phyloP scores from a whole-genome alignment of 331 rosid genomes.

The Rhamnella rubrinervis region DNA sequence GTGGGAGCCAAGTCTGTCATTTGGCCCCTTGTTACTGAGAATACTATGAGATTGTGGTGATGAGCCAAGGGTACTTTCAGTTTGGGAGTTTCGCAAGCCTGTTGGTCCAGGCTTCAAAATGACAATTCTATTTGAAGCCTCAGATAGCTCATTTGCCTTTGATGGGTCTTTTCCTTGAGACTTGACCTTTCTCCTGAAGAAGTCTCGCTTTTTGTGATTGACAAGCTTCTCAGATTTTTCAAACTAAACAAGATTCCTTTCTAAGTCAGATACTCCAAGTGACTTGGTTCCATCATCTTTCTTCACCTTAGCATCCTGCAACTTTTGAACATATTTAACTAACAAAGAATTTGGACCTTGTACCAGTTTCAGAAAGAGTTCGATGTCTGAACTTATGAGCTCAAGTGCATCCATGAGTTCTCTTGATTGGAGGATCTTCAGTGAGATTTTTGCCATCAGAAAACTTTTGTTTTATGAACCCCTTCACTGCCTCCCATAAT shows the following conservation, averaged over 20 bases:
- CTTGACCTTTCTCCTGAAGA: slow-evolving; percentile 71
- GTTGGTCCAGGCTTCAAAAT: slow-evolving; percentile 70
- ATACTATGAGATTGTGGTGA: slow-evolving; percentile 38
- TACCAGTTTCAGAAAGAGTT: slow-evolving; percentile 55
- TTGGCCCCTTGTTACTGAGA: slow-evolving; percentile 36
- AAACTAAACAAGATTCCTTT: slow-evolving; percentile 35
- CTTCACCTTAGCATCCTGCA: slow-evolving; percentile 39
- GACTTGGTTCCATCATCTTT: slow-evolving; percentile 35
- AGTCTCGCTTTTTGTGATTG: slow-evolving; percentile 54
- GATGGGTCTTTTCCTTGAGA: slow-evolving; percentile 49
- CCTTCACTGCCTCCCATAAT: slow-evolving; percentile 54
- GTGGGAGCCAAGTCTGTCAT: slow-evolving; percentile 55
- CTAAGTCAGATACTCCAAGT: slow-evolving; percentile 37
- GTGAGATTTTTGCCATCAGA: slow-evolving; percentile 50
- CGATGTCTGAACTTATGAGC: slow-evolving; percentile 69
- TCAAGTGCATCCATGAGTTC: slow-evolving; percentile 66
- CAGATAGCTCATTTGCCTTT: slow-evolving; percentile 39
- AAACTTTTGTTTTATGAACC: slow-evolving; percentile 59
- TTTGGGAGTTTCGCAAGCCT: slow-evolving; percentile 39
- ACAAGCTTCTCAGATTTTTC: slow-evolving; percentile 53
- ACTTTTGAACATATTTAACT: slow-evolving; percentile 59
- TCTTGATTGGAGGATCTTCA: slow-evolving; percentile 55
- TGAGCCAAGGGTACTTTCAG: slow-evolving; percentile 27
- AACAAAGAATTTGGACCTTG: slow-evolving; percentile 75
- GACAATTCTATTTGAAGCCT: slow-evolving; percentile 63